Conservation (phyloP, 805 yeast genomes). For the Candida xyloterini region DNA sequence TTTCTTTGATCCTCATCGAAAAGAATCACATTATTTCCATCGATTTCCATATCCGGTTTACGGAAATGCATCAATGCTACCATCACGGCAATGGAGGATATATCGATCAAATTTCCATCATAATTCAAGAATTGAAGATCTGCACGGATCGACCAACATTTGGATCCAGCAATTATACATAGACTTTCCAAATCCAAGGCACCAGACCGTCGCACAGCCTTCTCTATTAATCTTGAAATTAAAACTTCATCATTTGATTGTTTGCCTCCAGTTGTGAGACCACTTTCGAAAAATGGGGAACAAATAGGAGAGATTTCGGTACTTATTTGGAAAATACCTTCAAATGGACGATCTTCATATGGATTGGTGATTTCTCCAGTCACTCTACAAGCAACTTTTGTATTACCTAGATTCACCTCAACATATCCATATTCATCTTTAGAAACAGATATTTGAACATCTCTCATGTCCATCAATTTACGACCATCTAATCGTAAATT, state of each 20-base stretch:
- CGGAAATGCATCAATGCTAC: slow-evolving; percentile 78
- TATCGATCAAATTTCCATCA: slow-evolving; percentile 92
- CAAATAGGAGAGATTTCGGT: slow-evolving; percentile 93
- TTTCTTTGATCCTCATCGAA: slow-evolving; percentile 76
- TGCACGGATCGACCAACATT: slow-evolving; percentile 89
- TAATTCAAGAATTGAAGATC: slow-evolving; percentile 85
- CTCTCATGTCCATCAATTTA: slow-evolving; percentile 57
- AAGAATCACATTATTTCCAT: slow-evolving; percentile 60
- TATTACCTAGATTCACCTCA: slow-evolving; percentile 72
- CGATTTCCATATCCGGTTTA: slow-evolving; percentile 78
- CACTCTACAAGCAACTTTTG: slow-evolving; percentile 67
- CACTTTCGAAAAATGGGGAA: slow-evolving; percentile 75
- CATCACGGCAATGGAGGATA: slow-evolving; percentile 86
- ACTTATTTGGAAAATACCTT: slow-evolving; percentile 79
- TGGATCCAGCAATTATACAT: slow-evolving; percentile 86
- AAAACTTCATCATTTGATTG: slow-evolving; percentile 79
- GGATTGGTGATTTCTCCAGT: slow-evolving; percentile 78
- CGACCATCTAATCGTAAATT: slow-evolving; percentile 72
- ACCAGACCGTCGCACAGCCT: slow-evolving; percentile 84
- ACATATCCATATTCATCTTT: slow-evolving; percentile 72
- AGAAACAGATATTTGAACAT: slow-evolving; percentile 62
- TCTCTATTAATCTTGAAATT: slow-evolving; percentile 80
- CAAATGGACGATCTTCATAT: slow-evolving; percentile 88
- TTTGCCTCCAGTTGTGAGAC: slow-evolving; percentile 35
- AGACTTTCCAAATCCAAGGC: slow-evolving; percentile 88